A percentile compares a stretch with the other conserved stretches of the same genome.
Evolutionary conservation across 805 yeast species (phyloP).

Genomic region (Yarrowia yakushimensis): DNA sequence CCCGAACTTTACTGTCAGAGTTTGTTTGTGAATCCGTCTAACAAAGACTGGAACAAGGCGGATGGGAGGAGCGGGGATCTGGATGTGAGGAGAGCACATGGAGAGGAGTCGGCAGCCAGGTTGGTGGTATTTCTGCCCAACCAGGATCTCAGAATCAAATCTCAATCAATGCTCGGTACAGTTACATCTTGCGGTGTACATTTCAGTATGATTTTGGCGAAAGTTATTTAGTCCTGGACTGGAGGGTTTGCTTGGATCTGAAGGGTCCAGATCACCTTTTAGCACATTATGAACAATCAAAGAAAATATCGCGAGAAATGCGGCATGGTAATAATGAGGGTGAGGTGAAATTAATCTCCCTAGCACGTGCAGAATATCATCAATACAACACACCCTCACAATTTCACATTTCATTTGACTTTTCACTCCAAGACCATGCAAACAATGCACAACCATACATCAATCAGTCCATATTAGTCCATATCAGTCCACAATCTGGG

Average conservation of each 20-base stretch:
- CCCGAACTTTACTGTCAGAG: not conserved
- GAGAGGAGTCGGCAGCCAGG: not conserved
- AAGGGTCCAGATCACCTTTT: too few relatives aligned
- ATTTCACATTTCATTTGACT: not conserved
- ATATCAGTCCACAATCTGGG: slow-evolving; percentile 20
- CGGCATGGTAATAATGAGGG: not conserved
- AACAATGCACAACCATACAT: slow-evolving; percentile 6
- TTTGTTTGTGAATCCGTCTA: not conserved
- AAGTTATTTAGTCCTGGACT: not conserved
- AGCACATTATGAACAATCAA: not conserved
- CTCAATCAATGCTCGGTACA: not conserved
- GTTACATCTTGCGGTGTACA: not conserved
- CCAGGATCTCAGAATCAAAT: not conserved
- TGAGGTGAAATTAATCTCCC: too few relatives aligned
- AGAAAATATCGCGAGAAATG: not conserved
- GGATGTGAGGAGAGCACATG: not conserved
- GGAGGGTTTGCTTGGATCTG: not conserved
- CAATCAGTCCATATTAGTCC: not conserved
- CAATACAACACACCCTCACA: not conserved
- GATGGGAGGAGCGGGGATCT: slow-evolving; percentile 8
- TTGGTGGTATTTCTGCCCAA: not conserved
- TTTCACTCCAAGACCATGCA: slow-evolving; percentile 1
- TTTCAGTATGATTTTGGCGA: not conserved
- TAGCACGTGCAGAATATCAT: not conserved
- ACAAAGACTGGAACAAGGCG: slow-evolving; percentile 18